These are phyloP conservation scores for Nepenthes gracilis DNA, from an alignment of 148 eudicot species.

Conservation along the genomic window DNA sequence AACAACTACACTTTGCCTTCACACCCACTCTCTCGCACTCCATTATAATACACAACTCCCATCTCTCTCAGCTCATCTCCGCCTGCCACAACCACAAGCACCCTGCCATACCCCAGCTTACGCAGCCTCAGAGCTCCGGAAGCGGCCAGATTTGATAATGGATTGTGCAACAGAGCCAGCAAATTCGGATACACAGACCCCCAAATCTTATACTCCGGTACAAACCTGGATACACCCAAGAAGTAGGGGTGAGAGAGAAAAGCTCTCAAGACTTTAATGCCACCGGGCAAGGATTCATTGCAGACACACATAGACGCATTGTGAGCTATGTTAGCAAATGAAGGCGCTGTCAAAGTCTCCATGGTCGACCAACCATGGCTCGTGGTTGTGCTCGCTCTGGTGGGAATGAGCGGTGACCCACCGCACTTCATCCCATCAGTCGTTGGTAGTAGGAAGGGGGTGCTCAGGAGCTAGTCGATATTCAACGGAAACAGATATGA, in stretches of 20 bases:
- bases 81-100: slow-evolving; percentile 27
- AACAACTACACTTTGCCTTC: slow-evolving; percentile 25
- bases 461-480: slow-evolving; percentile 29
- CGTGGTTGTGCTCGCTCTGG: background rate
- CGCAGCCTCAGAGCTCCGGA: slow-evolving; percentile 16
- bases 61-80: slow-evolving; percentile 18
- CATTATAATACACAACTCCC: slow-evolving; percentile 18
- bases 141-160: slow-evolving; percentile 22
- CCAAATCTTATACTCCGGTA: slow-evolving; percentile 22
- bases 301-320: slow-evolving; percentile 19
- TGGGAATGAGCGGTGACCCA: slow-evolving; percentile 1
- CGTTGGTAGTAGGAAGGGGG: slow-evolving; percentile 9
- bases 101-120: slow-evolving; percentile 16
- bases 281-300: slow-evolving; percentile 9
- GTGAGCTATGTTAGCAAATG: slow-evolving; percentile 27
- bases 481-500: slow-evolving; percentile 24
- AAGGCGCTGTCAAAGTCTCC: slow-evolving; percentile 14
- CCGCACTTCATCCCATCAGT: slow-evolving; percentile 8
- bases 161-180: slow-evolving; percentile 17
- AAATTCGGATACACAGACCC: slow-evolving; percentile 22
- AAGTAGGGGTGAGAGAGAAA: slow-evolving; percentile 18
- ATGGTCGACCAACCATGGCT: slow-evolving; percentile 17
- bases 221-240: slow-evolving; percentile 10
- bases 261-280: slow-evolving; percentile 21
- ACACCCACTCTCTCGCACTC: slow-evolving; percentile 22